Evolutionary conservation across 2,329 filamentous ascomycete genomes (phyloP), one percentile per base, ranked within the genome.

Genomic region (Westerdykella aurantiaca): DNA sequence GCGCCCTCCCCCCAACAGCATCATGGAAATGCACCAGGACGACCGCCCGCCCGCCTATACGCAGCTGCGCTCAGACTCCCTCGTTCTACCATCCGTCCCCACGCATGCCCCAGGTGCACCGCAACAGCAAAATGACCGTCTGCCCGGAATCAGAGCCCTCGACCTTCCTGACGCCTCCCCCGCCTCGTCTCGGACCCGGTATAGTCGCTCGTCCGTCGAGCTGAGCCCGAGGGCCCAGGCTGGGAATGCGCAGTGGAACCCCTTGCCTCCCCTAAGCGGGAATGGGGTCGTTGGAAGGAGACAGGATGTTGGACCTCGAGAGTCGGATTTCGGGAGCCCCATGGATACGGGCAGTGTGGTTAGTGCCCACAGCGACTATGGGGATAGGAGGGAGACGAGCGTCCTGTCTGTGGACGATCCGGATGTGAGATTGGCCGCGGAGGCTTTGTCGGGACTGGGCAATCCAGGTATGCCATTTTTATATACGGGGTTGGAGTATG

Each of bases 371-470:
- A 66, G 72, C 14, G 60, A 64, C 4, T n/a, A 22, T 33, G 50
- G 48, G 17, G 41, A 52, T 5, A 45, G 50, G 34, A 56, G 70
- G 38, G 67, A 70, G 34, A 63, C 64, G 40, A 74, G 71, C 43
- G 63, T 65, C n/a, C 49, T 71, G 31, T 73, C 70, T 34, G 67
- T 73, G 51, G 72, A 75, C 18, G 72, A 75, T 46, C 67, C 69
- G 12, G 69, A 75, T 46, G 72, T 74, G 46, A 64, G 72, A 14
- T 58, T 73, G 39, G 74, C 73, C 5, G 73, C 72, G 16, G 72
- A 77, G 58, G 73, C 73, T 31, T 54, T 77, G 49, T 72, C 70
- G 33, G 72, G 72, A 16, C 57, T 77, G 37, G 70, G 72, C 7
- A 74, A 74, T 56, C 68, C 70, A 59, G 70, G 72, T 75, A 55